phyloP scores from a whole-genome alignment of 2,329 filamentous ascomycete species.

The Alternaria sp. region DNA sequence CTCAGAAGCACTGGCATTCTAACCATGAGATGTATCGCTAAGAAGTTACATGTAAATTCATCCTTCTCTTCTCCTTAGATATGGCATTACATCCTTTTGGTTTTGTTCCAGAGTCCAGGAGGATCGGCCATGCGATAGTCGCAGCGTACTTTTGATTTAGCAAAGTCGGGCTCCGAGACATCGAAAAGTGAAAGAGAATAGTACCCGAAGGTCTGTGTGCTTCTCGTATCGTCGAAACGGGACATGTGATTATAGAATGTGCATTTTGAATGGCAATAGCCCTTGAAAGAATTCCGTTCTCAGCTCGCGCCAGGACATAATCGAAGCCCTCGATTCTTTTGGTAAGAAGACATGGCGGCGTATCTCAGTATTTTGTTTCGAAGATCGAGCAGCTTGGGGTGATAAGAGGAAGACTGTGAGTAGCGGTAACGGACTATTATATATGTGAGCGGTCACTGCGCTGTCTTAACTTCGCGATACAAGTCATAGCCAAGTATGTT shows the following conservation, averaged over 20 bases:
- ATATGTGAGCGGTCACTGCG: background rate
- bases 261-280: background rate
- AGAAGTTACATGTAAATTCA: background rate
- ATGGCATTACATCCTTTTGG: background rate
- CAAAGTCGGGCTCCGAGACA: background rate
- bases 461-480: background rate
- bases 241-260: background rate
- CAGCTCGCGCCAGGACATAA: background rate
- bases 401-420: background rate
- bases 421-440: background rate
- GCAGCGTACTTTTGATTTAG: background rate
- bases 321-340: background rate
- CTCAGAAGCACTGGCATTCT: background rate
- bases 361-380: background rate
- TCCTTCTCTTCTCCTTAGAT: background rate
- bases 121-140: background rate
- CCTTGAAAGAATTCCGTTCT: background rate
- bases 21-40: background rate
- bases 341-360: background rate
- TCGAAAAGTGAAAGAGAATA: background rate
- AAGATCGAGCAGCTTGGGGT: background rate
- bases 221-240: background rate
- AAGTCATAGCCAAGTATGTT: background rate
- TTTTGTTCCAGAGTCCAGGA: background rate
- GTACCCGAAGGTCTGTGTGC: accelerated